Conservation (phyloP, 2,329 filamentous ascomycete genomes). For the Botrytis tulipae region DNA sequence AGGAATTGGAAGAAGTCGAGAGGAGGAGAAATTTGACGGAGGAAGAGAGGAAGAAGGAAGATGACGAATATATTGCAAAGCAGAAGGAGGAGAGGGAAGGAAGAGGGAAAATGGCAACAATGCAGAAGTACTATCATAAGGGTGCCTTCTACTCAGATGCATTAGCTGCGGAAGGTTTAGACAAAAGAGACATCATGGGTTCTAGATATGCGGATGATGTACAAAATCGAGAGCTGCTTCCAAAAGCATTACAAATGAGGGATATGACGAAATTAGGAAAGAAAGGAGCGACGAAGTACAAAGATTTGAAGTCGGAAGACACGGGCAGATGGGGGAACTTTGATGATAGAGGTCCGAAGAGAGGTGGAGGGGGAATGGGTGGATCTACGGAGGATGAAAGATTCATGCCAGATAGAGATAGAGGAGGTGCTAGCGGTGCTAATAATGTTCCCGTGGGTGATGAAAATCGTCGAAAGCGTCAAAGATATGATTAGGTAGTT, state of each 20-base stretch:
- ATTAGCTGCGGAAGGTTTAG: conserved; percentile 69
- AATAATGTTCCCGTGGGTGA: conserved; percentile 71
- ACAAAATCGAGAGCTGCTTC: conserved; percentile 75
- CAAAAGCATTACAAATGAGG: conserved; percentile 86
- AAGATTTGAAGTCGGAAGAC: conserved; percentile 83
- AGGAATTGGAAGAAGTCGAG: conserved; percentile 85
- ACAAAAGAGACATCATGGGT: conserved; percentile 83
- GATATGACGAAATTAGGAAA: conserved; percentile 93
- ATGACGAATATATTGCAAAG: conserved; percentile 70
- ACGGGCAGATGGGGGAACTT: conserved; percentile 81
- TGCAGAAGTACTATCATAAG: conserved; percentile 97
- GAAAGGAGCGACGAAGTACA: conserved; percentile 88
- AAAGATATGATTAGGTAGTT: conserved; percentile 10
- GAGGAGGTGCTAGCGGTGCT: conserved; percentile 57
- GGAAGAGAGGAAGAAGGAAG: conserved; percentile 83
- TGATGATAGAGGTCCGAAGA: conserved; percentile 48
- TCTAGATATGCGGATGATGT: conserved; percentile 80
- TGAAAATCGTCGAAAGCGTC: conserved; percentile 12
- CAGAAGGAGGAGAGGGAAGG: conserved; percentile 57
- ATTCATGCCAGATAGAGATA: conserved; percentile 63
- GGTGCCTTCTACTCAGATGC: conserved; percentile 93
- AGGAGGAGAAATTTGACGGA: conserved; percentile 80
- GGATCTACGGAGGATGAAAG: conserved; percentile 58
- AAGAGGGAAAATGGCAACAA: conserved; percentile 79
- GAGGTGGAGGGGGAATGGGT: conserved; percentile 39